phyloP scores from a whole-genome alignment of 768 basidiomycete genomes.

The Steccherinum ochraceum region DNA sequence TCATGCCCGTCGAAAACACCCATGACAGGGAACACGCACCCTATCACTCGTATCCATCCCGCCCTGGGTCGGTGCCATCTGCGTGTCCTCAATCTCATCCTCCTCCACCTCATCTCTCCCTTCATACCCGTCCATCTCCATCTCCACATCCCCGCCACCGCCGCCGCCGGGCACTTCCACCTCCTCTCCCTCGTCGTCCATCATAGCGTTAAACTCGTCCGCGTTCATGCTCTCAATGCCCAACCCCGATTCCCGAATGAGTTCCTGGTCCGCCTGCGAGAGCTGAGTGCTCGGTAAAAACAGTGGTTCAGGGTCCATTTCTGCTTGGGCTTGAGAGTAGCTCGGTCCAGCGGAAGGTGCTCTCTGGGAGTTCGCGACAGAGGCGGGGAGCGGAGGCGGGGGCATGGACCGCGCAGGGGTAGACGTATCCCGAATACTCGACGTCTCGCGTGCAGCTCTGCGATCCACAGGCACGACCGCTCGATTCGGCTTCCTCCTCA shows the following conservation, averaged over 20 bases:
- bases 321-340: slow-evolving; percentile 8
- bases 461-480: slow-evolving; percentile 34
- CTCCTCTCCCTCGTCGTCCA: slow-evolving; percentile 57
- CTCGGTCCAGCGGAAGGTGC: slow-evolving; percentile 8
- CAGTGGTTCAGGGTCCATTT: slow-evolving; percentile 21
- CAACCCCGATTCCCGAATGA: slow-evolving; percentile 54
- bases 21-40: slow-evolving; percentile 8
- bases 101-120: slow-evolving; percentile 5
- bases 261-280: slow-evolving; percentile 46
- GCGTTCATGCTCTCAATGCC: slow-evolving; percentile 62
- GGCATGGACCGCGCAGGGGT: slow-evolving; percentile 10
- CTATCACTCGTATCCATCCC: slow-evolving; percentile 9
- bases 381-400: slow-evolving; percentile 36
- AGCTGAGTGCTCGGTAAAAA: slow-evolving; percentile 32
- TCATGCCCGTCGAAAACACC: not conserved
- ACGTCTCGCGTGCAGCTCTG: slow-evolving; percentile 1
- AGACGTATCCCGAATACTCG: slow-evolving; percentile 14
- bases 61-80: slow-evolving; percentile 22
- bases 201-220: slow-evolving; percentile 53
- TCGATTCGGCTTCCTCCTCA: slow-evolving; percentile 47
- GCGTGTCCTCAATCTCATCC: slow-evolving; percentile 9
- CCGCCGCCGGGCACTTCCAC: slow-evolving; percentile 17
- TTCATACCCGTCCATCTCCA: not conserved
- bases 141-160: not conserved
- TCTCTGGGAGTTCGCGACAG: slow-evolving; percentile 17